Conservation (phyloP, 2,329 filamentous ascomycete species). For the Coniochaeta prunicola region DNA sequence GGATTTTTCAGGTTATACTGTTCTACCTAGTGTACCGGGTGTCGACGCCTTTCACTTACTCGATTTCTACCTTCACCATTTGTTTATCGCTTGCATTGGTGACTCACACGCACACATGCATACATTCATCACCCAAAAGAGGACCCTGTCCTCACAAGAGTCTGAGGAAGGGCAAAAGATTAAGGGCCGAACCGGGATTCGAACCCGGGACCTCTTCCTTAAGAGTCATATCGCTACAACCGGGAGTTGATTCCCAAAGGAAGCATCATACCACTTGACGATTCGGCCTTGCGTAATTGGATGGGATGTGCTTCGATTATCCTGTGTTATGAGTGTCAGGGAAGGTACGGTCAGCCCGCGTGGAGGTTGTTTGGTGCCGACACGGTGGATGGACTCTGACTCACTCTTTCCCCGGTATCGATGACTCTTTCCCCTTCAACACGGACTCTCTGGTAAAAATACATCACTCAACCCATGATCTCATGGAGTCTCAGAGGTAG, state of each 20-base stretch:
- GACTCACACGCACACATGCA: background rate
- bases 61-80: background rate
- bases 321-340: background rate
- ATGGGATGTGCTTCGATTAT: background rate
- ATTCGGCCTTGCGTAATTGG: background rate
- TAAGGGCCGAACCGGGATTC: background rate
- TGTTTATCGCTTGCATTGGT: background rate
- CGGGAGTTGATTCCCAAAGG: background rate
- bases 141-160: too few species aligned
- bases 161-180: background rate
- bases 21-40: too few species aligned
- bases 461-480: too few species aligned
- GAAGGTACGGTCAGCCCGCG: background rate
- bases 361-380: too few species aligned
- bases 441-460: too few species aligned
- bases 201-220: background rate
- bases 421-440: too few species aligned
- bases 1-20: too few species aligned
- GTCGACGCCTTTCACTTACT: too few species aligned
- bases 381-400: too few species aligned
- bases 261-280: background rate
- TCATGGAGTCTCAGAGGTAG: too few species aligned
- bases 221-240: background rate
- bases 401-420: too few species aligned
- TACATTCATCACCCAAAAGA: background rate